Percentiles rank a stretch among this genome's conserved stretches.
These are phyloP conservation scores for Elsinoe ampelina DNA, from an alignment of 2,329 filamentous ascomycete species.

Conservation along the genomic window DNA sequence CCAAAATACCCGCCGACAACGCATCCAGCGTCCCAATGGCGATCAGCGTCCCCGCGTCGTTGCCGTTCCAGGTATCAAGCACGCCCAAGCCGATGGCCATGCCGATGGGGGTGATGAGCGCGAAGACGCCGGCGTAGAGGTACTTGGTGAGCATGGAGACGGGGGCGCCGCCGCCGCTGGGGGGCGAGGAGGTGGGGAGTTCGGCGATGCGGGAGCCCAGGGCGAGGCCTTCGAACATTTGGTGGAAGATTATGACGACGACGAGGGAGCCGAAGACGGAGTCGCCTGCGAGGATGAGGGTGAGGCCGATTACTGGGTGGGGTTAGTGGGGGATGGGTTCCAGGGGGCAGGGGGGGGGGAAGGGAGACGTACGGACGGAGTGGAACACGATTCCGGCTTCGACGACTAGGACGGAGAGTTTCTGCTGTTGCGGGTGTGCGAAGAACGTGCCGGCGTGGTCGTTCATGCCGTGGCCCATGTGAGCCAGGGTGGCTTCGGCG, in stretches of 20 bases:
- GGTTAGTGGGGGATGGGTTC: background rate
- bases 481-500: background rate
- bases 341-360: background rate
- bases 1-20: constrained; percentile 62
- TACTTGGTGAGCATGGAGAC: constrained; percentile 40
- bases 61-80: constrained; percentile 62
- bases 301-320: constrained; percentile 51
- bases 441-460: background rate
- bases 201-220: constrained; percentile 62
- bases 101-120: constrained; percentile 63
- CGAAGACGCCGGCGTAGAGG: constrained; percentile 54
- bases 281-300: constrained; percentile 46
- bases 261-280: constrained; percentile 44
- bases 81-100: constrained; percentile 75
- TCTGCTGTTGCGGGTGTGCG: constrained; percentile 10
- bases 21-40: constrained; percentile 67
- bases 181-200: constrained; percentile 34
- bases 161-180: background rate
- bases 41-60: constrained; percentile 57
- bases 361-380: constrained; percentile 48
- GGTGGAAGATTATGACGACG: constrained; percentile 65
- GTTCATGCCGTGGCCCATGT: constrained; percentile 2
- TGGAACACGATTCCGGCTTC: constrained; percentile 69
- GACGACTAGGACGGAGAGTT: constrained; percentile 56
- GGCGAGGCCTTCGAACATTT: constrained; percentile 68